Base-by-base conservation (phyloP, 2,329 filamentous ascomycete species). In the Pseudocercospora pini-densiflorae region DNA sequence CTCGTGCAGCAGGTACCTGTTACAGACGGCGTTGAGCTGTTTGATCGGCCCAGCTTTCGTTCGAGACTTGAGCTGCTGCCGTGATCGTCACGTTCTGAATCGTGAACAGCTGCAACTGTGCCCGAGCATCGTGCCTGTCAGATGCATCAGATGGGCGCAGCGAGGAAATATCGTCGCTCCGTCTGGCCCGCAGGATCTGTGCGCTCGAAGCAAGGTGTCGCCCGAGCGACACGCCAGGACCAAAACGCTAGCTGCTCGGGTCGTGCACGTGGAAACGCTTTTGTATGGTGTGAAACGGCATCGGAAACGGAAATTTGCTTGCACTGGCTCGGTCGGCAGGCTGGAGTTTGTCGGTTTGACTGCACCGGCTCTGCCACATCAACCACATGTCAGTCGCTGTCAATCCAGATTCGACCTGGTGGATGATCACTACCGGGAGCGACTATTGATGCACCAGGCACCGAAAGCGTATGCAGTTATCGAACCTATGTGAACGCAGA, bases 361-460 rank as follows among this genome's bases (percentile, higher is more conserved):
- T 23, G 24, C 51, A n/a, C 51, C 51, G 23, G 23, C 51, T 27
- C 24, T 53, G 49, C 49, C 49, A 53, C 49, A 14, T 14, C 47
- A 24, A 51, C 47, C 49, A 54, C 51, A 55, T 16, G 51, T 55
- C 51, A 54, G 51, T 54, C 21, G 51, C 51, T 54, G 51, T 31
- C 51, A 27, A 55, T 54, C 51, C 51, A 8, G 23, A n/a, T 54
- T 54, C 51, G 51, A 27, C 27, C 27, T 54, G 51, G 23, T 19
- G 14, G 51, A 14, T 31, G 24, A 55, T 55, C 51, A 31, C 51
- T 31, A 19, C 23, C 16, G 27, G 23, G 51, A 31, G 51, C 16
- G 16, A 27, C 51, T 24, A n/a, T 27, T 49, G 51, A 27, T 29
- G 51, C 21, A 14, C 24, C 10, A n/a, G 24, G 51, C 24, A 24